These are phyloP conservation scores for Cladorrhinum sp. DNA, from an alignment of 2,329 filamentous ascomycete species.

Conservation along the genomic window DNA sequence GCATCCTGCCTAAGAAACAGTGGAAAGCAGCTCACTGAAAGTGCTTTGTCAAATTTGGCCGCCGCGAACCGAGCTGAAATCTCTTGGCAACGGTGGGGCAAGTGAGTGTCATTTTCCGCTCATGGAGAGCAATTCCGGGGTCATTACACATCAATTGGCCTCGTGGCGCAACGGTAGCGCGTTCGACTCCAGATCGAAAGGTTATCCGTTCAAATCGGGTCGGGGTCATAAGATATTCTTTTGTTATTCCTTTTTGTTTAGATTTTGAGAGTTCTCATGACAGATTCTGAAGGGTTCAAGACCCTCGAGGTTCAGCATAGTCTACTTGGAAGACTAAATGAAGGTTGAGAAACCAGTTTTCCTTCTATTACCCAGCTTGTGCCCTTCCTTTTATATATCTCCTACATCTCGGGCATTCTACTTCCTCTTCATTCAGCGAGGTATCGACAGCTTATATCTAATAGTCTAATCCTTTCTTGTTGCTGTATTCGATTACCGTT, in stretches of 20 bases:
- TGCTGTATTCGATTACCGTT: no score
- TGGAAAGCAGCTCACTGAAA: neutral
- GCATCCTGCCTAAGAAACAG: neutral
- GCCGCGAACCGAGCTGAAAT: neutral
- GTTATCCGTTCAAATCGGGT: constrained; percentile 13
- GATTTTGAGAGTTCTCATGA: no score
- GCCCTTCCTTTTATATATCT: no score
- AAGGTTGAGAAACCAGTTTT: no score
- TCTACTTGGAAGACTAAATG: no score
- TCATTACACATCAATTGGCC: neutral
- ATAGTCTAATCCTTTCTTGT: no score
- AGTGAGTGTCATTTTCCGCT: neutral
- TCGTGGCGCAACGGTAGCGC: constrained; percentile 15
- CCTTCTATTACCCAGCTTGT: no score
- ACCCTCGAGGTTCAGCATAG: no score
- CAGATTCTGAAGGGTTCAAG: no score
- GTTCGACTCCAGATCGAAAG: constrained; percentile 15
- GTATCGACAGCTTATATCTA: no score
- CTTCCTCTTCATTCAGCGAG: no score
- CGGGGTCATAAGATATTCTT: constrained; percentile 1
- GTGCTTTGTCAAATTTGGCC: neutral
- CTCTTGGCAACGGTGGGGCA: neutral
- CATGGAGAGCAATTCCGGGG: neutral
- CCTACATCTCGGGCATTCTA: no score
- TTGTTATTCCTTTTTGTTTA: neutral